Base-by-base conservation (phyloP, 2,329 filamentous ascomycete species). In the Ascosphaera pollenicola region DNA sequence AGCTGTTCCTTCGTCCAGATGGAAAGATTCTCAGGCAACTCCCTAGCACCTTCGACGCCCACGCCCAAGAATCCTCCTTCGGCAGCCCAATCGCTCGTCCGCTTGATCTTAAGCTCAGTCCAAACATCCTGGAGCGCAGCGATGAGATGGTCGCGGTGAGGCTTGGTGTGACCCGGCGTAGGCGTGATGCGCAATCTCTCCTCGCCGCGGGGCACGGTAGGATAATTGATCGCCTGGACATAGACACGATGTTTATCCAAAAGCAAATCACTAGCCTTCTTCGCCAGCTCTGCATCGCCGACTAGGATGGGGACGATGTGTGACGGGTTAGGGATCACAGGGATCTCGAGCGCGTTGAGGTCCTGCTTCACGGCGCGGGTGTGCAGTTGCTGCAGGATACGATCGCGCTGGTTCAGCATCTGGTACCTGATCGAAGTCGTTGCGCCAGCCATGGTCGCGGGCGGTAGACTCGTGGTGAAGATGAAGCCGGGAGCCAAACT, bases 211-310 rank as follows among this genome's bases (percentile, higher is more conserved):
- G 89, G 89, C 2, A 98, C 89, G 39, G 89, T 98, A 2, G 89
- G 89, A 61, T 95, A 95, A 64, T 98, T 98, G 69, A 98, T 95
- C 40, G 83, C 84, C 62, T 98, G 89, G 18, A 98, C 89, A 55
- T 98, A 98, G 54, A 98, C 94, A 44, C 75, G 73, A 64, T 93
- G 80, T 48, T 92, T 78, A 48, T 79, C 75, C 11, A 98, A 70
- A 17, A 98, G 73, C 64, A 92, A 74, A 55, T 98, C 89, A 17
- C 82, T 92, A 6, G 89, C 89, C 49, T 77, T 68, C 67, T 89
- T 94, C 43, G 89, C 89, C 32, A 91, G 64, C 59, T 89, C 85
- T 36, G 89, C 89, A 52, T 92, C 89, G 42, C 89, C 89, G 38
- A 98, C 87, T 10, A 98, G 69, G 40, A 95, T 71, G 3, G 89